Conservation (phyloP, 129 eudicot genomes). For the Pulicaria dysenterica region DNA sequence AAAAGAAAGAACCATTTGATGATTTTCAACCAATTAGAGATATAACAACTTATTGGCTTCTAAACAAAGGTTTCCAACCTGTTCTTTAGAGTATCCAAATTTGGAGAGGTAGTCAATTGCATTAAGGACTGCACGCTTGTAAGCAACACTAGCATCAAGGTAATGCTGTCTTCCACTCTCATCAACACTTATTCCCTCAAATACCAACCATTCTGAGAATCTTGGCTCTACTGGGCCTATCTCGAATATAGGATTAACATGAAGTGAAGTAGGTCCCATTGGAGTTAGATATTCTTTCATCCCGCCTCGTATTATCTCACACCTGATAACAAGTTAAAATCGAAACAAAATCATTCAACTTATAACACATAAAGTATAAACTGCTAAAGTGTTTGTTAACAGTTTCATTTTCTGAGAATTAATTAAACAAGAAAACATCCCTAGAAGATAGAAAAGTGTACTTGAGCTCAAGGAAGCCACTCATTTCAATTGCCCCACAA, state of each 20-base stretch:
- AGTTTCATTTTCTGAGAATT: neutral
- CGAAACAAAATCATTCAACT: conserved; percentile 1
- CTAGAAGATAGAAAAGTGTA: conserved; percentile 30
- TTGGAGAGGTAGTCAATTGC: conserved; percentile 90
- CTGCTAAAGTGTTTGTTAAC: neutral
- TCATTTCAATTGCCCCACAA: conserved; percentile 99
- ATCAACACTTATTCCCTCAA: conserved; percentile 97
- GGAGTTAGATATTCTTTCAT: conserved; percentile 97
- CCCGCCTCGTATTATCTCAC: conserved; percentile 91
- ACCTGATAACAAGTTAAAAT: conserved; percentile 46
- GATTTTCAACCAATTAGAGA: no score
- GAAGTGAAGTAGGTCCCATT: conserved; percentile 96
- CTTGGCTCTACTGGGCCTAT: conserved; percentile 93
- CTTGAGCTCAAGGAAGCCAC: conserved; percentile 99
- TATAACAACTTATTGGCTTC: no score
- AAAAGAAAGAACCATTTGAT: no score
- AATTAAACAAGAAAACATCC: neutral
- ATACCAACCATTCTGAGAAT: conserved; percentile 97
- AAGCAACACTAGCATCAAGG: conserved; percentile 92
- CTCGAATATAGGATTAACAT: conserved; percentile 97
- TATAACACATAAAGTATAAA: neutral
- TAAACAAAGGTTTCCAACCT: conserved; percentile 45
- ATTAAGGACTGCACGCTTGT: conserved; percentile 95
- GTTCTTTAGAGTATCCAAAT: conserved; percentile 95
- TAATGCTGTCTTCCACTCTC: conserved; percentile 96